Percentiles rank a stretch among this genome's conserved stretches.
These are phyloP conservation scores for Pichia sp. DNA, from an alignment of 1,139 yeast species.

Conservation along the genomic window DNA sequence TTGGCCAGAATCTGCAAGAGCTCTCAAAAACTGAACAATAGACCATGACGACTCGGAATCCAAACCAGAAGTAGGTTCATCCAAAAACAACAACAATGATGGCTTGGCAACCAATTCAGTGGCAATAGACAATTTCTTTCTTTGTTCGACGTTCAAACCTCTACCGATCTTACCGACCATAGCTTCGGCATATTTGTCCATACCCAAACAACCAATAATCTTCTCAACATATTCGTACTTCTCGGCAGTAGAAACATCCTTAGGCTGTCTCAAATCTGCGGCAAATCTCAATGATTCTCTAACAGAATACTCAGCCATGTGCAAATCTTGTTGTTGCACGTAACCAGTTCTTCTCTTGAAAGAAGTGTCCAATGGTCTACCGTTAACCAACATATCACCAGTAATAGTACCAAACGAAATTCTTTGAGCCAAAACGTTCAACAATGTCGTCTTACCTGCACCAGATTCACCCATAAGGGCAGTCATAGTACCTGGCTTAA, in stretches of 20 bases:
- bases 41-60: constrained; percentile 54
- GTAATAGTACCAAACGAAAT: constrained; percentile 46
- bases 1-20: constrained; percentile 46
- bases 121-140: constrained; percentile 36
- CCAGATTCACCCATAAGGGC: constrained; percentile 70
- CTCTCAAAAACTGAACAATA: constrained; percentile 40
- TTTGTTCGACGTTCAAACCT: constrained; percentile 57
- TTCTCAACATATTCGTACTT: constrained; percentile 47
- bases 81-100: constrained; percentile 42
- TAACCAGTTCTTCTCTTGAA: constrained; percentile 52
- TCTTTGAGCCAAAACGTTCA: constrained; percentile 53
- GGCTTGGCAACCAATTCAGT: constrained; percentile 50
- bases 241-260: constrained; percentile 40
- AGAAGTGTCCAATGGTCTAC: constrained; percentile 39
- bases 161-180: constrained; percentile 47
- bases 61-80: constrained; percentile 50
- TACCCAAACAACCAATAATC: constrained; percentile 43
- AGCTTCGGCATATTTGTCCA: constrained; percentile 51
- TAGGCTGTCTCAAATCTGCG: constrained; percentile 49
- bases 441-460: constrained; percentile 63
- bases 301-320: constrained; percentile 46
- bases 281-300: constrained; percentile 49
- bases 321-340: constrained; percentile 57
- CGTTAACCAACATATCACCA: constrained; percentile 52
- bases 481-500: constrained; percentile 52